phyloP scores from a whole-genome alignment of 352 stramenopile species.

The Globisporangium okanoganense region DNA sequence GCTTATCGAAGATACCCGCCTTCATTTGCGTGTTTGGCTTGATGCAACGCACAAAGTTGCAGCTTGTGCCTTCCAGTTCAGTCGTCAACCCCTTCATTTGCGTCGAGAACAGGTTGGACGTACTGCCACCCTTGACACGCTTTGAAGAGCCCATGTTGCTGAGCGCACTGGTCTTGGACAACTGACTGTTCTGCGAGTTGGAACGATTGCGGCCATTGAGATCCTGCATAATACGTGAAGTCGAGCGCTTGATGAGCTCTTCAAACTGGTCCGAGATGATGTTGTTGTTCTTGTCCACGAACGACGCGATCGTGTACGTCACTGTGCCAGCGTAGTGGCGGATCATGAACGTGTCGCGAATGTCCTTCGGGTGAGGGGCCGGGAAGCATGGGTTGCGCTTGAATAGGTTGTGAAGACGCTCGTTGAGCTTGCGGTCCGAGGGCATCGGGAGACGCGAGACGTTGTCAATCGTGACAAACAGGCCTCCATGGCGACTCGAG shows the following conservation, averaged over 20 bases:
- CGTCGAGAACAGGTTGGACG: slow-evolving; percentile 70
- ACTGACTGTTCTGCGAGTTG: slow-evolving; percentile 39
- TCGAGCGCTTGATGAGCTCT: slow-evolving; percentile 78
- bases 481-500: slow-evolving; percentile 69
- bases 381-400: slow-evolving; percentile 84
- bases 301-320: slow-evolving; percentile 82
- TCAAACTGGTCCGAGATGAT: slow-evolving; percentile 88
- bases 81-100: slow-evolving; percentile 86
- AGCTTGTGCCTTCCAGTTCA: slow-evolving; percentile 82
- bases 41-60: slow-evolving; percentile 95
- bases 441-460: slow-evolving; percentile 79
- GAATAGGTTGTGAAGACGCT: slow-evolving; percentile 77
- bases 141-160: slow-evolving; percentile 37
- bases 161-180: slow-evolving; percentile 48
- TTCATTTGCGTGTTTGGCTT: slow-evolving; percentile 96
- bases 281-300: slow-evolving; percentile 91
- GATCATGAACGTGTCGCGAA: slow-evolving; percentile 82
- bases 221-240: slow-evolving; percentile 67
- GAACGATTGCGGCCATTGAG: slow-evolving; percentile 49
- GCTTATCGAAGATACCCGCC: slow-evolving; percentile 69
- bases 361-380: slow-evolving; percentile 81
- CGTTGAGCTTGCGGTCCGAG: slow-evolving; percentile 86
- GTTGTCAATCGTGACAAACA: slow-evolving; percentile 86
- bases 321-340: slow-evolving; percentile 82
- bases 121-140: slow-evolving; percentile 59